Evolutionary conservation across 2,329 filamentous ascomycete species (phyloP), one percentile per base, ranked within the genome.

Genomic region (Lecanoromycetidae sp.): DNA sequence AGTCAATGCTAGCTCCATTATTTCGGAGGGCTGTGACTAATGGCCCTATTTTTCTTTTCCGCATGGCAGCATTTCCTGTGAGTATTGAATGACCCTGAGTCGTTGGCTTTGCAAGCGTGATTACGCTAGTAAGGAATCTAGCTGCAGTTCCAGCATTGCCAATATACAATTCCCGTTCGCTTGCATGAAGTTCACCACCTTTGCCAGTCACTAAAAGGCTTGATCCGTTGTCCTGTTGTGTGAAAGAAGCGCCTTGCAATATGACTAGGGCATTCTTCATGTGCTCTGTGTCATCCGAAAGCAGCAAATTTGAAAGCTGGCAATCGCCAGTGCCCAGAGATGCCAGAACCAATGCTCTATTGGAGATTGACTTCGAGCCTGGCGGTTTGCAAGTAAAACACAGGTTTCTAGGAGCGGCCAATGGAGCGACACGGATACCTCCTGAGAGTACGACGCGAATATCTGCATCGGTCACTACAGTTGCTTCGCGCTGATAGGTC

Each of bases 111-210:
- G 88, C 91, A 25, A 98, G 76, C 7, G 88, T 83, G 10, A 87
- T 82, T 20, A 96, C 87, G 0, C 87, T 93, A 0, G 91, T 95
- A 53, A 98, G 68, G 68, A 98, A 98, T 54, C 91, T 80, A 38
- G 91, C 94, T 1, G 91, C 91, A 2, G 91, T 98, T 49, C 91
- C 91, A 22, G 91, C 91, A 61, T 98, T 98, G 43, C 93, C 91
- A 38, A 98, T 79, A 62, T 96, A 98, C 25, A 98, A 72, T 51
- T 86, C 77, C 15, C 83, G 75, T 29, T 76, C 66, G 58, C 80
- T 87, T 9, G 91, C 87, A 57, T 77, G 72, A 20, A 98, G 73
- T 53, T 79, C 76, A 42, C 91, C 91, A n/a, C 88, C 90, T 57
- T 87, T 94, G 45, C 91, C 91, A 52, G 84, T 80, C 13, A 98